Percentiles rank a stretch among this genome's conserved stretches.
These are phyloP conservation scores for Colletotrichum filicis DNA, from an alignment of 2,329 filamentous ascomycete species.

Conservation along the genomic window DNA sequence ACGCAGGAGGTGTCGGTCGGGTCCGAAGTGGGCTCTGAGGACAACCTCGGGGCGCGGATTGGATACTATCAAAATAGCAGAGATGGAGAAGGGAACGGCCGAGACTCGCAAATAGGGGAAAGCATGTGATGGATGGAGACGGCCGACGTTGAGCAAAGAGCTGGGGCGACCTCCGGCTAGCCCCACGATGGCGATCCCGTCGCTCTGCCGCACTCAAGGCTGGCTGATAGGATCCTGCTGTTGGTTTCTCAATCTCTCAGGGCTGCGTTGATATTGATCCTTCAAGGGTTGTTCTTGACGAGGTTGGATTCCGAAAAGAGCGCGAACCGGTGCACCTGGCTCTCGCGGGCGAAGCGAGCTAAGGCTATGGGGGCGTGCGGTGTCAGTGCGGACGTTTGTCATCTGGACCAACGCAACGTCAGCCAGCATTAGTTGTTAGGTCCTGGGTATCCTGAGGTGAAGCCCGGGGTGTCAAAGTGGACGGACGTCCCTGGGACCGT, in stretches of 20 bases:
- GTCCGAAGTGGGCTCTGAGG: conserved; percentile 6
- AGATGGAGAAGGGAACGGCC: conserved; percentile 13
- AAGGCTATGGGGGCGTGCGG: conserved; percentile 4
- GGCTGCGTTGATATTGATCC: neutral
- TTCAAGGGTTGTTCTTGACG: neutral
- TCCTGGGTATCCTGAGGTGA: conserved; percentile 1
- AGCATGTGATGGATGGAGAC: conserved; percentile 29
- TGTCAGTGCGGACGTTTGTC: neutral
- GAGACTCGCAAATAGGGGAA: conserved; percentile 2
- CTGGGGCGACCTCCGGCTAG: conserved; percentile 17
- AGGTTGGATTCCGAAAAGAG: conserved; percentile 21
- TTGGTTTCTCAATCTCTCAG: conserved; percentile 11
- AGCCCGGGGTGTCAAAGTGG: neutral
- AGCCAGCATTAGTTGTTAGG: conserved; percentile 10
- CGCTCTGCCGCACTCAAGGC: conserved; percentile 14
- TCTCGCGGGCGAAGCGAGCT: conserved; percentile 13
- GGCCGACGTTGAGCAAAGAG: conserved; percentile 6
- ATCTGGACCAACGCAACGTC: conserved; percentile 12
- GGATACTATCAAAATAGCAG: conserved; percentile 7
- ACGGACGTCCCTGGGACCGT: neutral
- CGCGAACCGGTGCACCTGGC: conserved; percentile 6
- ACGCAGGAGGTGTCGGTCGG: conserved; percentile 10
- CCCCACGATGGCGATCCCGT: conserved; percentile 24
- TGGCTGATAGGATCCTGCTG: neutral
- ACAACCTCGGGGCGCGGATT: conserved; percentile 10